These are phyloP conservation scores for Paradendryphiella salina DNA, from an alignment of 2,329 filamentous ascomycete species.

Conservation along the genomic window DNA sequence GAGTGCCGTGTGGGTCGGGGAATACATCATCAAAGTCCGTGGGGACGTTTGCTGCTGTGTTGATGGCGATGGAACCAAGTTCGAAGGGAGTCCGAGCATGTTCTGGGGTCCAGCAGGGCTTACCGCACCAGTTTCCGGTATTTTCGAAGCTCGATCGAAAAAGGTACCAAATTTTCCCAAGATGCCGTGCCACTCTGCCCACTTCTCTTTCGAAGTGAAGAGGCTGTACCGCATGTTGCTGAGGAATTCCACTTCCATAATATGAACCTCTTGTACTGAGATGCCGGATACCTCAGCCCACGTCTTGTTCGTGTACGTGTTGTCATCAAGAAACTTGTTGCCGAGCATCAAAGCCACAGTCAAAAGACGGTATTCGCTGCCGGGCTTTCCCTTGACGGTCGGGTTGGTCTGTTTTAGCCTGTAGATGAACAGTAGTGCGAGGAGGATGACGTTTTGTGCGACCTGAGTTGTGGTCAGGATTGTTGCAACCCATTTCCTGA, in stretches of 20 bases:
- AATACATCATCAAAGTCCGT: slow-evolving; percentile 49
- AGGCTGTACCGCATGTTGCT: slow-evolving; percentile 98
- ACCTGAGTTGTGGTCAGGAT: slow-evolving; percentile 94
- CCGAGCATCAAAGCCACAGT: slow-evolving; percentile 97
- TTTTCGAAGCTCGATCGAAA: slow-evolving; percentile 69
- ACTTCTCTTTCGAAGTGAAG: slow-evolving; percentile 81
- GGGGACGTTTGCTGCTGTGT: slow-evolving; percentile 57
- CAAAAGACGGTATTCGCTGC: slow-evolving; percentile 89
- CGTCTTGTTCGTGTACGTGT: slow-evolving; percentile 99
- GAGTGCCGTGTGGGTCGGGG: slow-evolving; percentile 49
- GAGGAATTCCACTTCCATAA: slow-evolving; percentile 99
- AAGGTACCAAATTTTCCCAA: slow-evolving; percentile 81
- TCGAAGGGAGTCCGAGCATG: slow-evolving; percentile 48
- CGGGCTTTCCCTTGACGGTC: slow-evolving; percentile 83
- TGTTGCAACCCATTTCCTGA: slow-evolving; percentile 90
- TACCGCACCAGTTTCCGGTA: slow-evolving; percentile 48
- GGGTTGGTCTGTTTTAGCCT: slow-evolving; percentile 89
- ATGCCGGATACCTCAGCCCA: slow-evolving; percentile 98
- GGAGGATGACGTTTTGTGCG: slow-evolving; percentile 88
- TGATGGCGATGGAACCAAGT: slow-evolving; percentile 56
- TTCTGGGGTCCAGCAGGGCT: slow-evolving; percentile 40
- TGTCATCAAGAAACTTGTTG: slow-evolving; percentile 98
- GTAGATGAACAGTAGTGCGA: slow-evolving; percentile 91
- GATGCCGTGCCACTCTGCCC: slow-evolving; percentile 84
- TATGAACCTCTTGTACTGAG: slow-evolving; percentile 89